phyloP scores from a whole-genome alignment of 768 basidiomycete species.

The Rhodotorula graminis region DNA sequence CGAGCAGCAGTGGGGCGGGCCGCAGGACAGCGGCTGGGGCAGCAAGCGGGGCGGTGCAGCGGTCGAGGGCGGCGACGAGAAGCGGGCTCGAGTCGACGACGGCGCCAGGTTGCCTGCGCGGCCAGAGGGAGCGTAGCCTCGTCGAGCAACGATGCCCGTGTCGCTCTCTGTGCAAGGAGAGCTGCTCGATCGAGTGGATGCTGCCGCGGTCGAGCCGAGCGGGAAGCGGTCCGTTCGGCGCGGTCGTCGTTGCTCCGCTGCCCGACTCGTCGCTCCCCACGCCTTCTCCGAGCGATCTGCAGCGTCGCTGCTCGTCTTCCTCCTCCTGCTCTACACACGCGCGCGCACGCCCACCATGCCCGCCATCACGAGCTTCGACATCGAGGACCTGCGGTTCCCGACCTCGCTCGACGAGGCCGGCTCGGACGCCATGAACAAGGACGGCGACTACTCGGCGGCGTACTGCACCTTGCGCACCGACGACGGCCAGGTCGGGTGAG shows the following conservation, averaged over 20 bases:
- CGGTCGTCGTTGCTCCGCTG: no score
- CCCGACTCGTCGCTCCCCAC: background rate
- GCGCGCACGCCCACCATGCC: background rate
- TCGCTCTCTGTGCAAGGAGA: no score
- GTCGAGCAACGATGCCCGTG: no score
- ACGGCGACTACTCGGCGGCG: conserved; percentile 92
- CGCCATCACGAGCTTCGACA: conserved; percentile 14
- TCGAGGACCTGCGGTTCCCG: conserved; percentile 39
- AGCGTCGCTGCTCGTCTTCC: background rate
- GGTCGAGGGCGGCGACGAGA: background rate
- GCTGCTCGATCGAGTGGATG: no score
- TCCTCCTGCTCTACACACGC: background rate
- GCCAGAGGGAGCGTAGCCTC: background rate
- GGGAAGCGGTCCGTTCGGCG: no score
- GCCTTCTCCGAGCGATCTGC: background rate
- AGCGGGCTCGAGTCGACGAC: background rate
- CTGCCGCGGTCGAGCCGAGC: no score
- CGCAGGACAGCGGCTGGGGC: conserved; percentile 36
- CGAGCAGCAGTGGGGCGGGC: background rate
- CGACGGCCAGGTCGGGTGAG: conserved; percentile 60
- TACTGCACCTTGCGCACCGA: conserved; percentile 76
- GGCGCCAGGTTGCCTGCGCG: background rate
- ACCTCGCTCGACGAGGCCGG: conserved; percentile 32
- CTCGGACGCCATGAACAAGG: conserved; percentile 60
- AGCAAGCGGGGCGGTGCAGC: conserved; percentile 16